phyloP scores from a whole-genome alignment of 2,329 filamentous ascomycete genomes.

The Alternaria arbusti region DNA sequence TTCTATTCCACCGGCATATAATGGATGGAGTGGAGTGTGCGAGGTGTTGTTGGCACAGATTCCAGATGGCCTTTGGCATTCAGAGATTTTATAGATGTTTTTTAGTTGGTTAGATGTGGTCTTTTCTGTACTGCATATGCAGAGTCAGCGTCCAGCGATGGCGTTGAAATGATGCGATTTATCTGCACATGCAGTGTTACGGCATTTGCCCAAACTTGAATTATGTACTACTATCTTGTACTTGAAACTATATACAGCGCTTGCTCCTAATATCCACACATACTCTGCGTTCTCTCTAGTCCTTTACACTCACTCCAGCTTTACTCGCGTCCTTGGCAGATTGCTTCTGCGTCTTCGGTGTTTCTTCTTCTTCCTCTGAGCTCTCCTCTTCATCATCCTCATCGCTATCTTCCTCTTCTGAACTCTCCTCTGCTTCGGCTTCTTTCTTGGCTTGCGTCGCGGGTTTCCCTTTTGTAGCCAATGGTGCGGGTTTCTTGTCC shows the following conservation, averaged over 20 bases:
- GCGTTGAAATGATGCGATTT: neutral
- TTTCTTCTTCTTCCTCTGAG: conserved; percentile 10
- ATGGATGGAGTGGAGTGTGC: neutral
- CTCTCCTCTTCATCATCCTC: conserved; percentile 6
- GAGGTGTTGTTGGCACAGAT: neutral
- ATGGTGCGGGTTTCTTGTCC: conserved; percentile 15
- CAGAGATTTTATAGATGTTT: neutral
- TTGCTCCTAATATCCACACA: neutral
- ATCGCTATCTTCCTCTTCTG: conserved; percentile 15
- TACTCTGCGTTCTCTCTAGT: conserved; percentile 20
- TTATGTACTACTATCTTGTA: neutral
- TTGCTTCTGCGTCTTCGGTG: conserved; percentile 30
- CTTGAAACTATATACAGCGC: neutral
- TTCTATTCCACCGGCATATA: neutral
- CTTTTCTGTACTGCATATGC: neutral
- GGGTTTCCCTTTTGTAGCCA: neutral
- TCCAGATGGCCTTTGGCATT: neutral
- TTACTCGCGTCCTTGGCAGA: conserved; percentile 34
- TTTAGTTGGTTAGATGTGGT: neutral
- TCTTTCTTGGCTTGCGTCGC: neutral
- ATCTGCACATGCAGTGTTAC: neutral
- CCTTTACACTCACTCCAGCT: conserved; percentile 48
- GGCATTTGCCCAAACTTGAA: neutral
- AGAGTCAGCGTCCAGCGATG: neutral
- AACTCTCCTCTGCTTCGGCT: conserved; percentile 12